Base-by-base conservation (phyloP, 2,329 filamentous ascomycete species). In the Alternaria consortialis region DNA sequence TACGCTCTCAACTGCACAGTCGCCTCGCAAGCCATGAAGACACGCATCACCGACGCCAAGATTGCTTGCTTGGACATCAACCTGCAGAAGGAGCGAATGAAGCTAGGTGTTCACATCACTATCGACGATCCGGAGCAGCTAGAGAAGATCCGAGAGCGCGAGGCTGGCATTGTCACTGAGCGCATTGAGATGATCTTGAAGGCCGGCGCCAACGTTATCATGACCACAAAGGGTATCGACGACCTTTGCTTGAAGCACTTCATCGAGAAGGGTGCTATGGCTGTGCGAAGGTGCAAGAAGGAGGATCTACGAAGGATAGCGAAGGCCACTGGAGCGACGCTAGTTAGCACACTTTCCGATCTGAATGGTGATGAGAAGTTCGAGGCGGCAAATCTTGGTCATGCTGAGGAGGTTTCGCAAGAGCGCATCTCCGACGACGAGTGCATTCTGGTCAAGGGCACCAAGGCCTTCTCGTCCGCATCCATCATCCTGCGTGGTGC, bases 1-100 rank as follows among this genome's bases (percentile, higher is more conserved):
- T 99, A 99, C 79, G 95, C 95, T 59, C 84, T 99, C 74, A 99
- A 99, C 86, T 99, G 95, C 85, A 99, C 95, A 37, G 94, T 99
- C 60, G 95, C 95, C 56, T 97, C 94, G 58, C 95, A 99, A 81
- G 95, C 95, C 46, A 99, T 99, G 95, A 93, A 89, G 73, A 99
- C 95, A 31, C 88, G 91, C 72, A 88, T 99, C 78, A 88, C 87
- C 53, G 94, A 98, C 80, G 95, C 95, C 69, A 98, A 97, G 85
- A 99, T 99, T 80, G 95, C 95, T 51, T 90, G 94, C 73, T 82
- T 99, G 63, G 95, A 99, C 79, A 98, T 99, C 88, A 99, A 99
- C 82, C 81, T 99, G 74, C 94, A 98, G 78, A 99, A 99, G 85
- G 94, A 98, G 85, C 88, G 94, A 71, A 98, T 99, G 95, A 98